phyloP scores from a whole-genome alignment of 441 rosid genomes.

The Bocquillonia castaneifolia region DNA sequence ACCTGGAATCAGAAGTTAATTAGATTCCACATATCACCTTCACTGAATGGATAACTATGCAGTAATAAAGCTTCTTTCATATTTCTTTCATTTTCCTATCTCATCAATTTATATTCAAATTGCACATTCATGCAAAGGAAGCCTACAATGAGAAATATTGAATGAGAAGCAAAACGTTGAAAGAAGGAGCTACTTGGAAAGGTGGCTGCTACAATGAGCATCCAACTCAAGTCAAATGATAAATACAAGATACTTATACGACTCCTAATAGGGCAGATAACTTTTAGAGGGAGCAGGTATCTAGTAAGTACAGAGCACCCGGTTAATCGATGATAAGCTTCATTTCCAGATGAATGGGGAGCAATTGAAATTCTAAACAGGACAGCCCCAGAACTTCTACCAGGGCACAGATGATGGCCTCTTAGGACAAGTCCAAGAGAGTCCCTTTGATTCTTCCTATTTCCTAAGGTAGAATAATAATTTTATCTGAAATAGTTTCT shows the following conservation, averaged over 20 bases:
- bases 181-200: neutral
- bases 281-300: neutral
- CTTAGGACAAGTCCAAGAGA: no score
- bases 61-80: neutral
- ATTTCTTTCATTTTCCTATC: neutral
- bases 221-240: neutral
- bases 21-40: slow-evolving; percentile 18
- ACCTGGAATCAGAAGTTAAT: slow-evolving; percentile 53
- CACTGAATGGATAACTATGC: neutral
- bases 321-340: neutral
- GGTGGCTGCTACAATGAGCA: neutral
- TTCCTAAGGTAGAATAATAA: no score
- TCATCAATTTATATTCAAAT: neutral
- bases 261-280: neutral
- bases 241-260: neutral
- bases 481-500: no score
- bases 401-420: neutral
- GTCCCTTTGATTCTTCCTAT: no score
- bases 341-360: neutral
- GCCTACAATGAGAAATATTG: neutral
- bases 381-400: neutral
- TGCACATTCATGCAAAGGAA: neutral
- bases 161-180: neutral
- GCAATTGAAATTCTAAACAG: neutral
- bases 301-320: slow-evolving; percentile 1